Base-by-base conservation (phyloP, 2,329 filamentous ascomycete species). In the Diaporthe capsici region DNA sequence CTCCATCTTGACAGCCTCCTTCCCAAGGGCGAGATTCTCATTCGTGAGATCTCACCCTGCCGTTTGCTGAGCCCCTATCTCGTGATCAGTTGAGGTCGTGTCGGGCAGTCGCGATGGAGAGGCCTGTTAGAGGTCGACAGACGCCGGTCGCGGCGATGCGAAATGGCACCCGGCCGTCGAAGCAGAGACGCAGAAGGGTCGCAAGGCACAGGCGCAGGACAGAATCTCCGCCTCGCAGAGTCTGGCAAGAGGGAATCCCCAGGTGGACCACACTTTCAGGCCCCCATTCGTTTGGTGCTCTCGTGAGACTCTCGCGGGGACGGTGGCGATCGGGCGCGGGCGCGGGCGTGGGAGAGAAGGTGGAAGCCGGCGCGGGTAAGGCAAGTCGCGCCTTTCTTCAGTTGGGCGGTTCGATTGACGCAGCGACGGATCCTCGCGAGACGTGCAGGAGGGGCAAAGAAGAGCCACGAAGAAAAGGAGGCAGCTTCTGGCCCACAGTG, bases 1-100 rank as follows among this genome's bases (percentile, higher is more conserved):
- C 76, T 83, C 82, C 82, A 83, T 84, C 65, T 77, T 81, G 77
- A 75, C 57, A 57, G 63, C 75, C 68, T 75, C 71, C 75, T 61
- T 73, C 28, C 63, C 34, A 53, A 77, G 76, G 76, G 67, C 76
- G 77, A 75, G 73, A 77, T 67, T 75, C 76, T 74, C 75, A 77
- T 77, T 70, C 76, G 71, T 44, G 73, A 77, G 76, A 71, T 73
- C 76, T 73, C 76, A 77, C 76, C 76, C 76, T 77, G 71, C 76
- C 73, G 63, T 57, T 58, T 58, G 70, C 61, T 47, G 37, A 34
- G 47, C 42, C 70, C 63, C 57, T 58, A 63, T 37, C 28, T 58
- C 47, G 53, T 70, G 39, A 28, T 53, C 10, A 31, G 10, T 49
- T 22, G 31, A n/a, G 13, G 15, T 44, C 12, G 47, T 58, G 9